These are phyloP conservation scores for Hortiboletus campestris DNA, from an alignment of 768 basidiomycete species.

Conservation along the genomic window DNA sequence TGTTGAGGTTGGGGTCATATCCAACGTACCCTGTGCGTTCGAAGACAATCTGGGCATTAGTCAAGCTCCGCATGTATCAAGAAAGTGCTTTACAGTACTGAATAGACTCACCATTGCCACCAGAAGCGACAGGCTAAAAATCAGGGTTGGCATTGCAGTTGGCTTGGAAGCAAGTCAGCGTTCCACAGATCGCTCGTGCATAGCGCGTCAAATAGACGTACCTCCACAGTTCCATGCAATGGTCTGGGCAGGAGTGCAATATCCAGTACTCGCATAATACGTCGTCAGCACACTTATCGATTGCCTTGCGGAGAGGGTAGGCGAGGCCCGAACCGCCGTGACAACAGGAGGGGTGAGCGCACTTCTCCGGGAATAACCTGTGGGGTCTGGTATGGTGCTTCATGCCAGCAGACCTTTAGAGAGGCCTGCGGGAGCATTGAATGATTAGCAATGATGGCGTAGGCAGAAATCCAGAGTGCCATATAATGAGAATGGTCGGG, in stretches of 20 bases:
- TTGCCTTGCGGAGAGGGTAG: conserved; percentile 33
- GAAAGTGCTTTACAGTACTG: conserved; percentile 41
- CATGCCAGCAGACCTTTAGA: conserved; percentile 1
- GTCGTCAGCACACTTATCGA: conserved; percentile 39
- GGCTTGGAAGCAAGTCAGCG: conserved; percentile 21
- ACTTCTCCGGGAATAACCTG: background rate
- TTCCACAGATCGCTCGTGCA: background rate
- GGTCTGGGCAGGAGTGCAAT: conserved; percentile 44
- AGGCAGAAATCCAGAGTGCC: background rate
- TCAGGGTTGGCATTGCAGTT: conserved; percentile 47
- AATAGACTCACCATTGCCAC: conserved; percentile 41
- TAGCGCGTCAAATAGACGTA: conserved; percentile 23
- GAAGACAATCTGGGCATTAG: background rate
- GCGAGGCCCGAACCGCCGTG: conserved; percentile 15
- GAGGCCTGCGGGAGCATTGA: background rate
- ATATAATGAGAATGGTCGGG: conserved; percentile 8
- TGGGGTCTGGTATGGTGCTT: background rate
- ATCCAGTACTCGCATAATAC: conserved; percentile 49
- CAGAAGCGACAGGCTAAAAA: conserved; percentile 49
- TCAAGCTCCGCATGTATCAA: background rate
- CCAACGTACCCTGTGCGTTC: conserved; percentile 48
- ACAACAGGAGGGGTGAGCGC: conserved; percentile 10
- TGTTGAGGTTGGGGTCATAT: conserved; percentile 40
- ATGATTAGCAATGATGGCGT: conserved; percentile 7
- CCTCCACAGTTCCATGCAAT: conserved; percentile 56